phyloP scores from a whole-genome alignment of 2,329 filamentous ascomycete species.

The Penicillium sp. region DNA sequence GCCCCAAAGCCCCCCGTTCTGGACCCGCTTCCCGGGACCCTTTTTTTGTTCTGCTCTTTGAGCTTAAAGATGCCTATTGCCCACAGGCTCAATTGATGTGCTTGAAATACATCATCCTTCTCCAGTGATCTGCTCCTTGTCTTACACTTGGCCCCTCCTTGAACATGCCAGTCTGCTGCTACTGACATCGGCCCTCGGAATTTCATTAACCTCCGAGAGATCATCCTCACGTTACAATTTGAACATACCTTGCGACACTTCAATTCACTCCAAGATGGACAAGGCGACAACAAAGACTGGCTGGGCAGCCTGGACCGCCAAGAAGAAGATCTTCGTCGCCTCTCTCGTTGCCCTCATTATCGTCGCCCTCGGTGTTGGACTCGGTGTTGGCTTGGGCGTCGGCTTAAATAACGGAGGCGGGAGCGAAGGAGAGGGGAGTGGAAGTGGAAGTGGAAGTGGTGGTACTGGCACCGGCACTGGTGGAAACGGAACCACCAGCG shows the following conservation, averaged over 20 bases:
- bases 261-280: background rate
- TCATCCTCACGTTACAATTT: background rate
- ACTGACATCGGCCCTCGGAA: background rate
- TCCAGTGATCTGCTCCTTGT: constrained; percentile 2
- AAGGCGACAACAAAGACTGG: constrained; percentile 23
- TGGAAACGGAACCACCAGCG: constrained; percentile 24
- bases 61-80: constrained; percentile 22
- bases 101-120: background rate
- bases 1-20: constrained; percentile 6
- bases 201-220: background rate
- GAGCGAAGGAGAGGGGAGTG: constrained; percentile 29
- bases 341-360: constrained; percentile 31
- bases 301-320: constrained; percentile 34
- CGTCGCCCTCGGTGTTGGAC: constrained; percentile 55
- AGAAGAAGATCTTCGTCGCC: constrained; percentile 37
- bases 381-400: constrained; percentile 61
- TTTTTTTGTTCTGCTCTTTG: constrained; percentile 4
- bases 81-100: constrained; percentile 8
- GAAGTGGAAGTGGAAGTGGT: constrained; percentile 26
- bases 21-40: background rate
- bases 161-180: constrained; percentile 6
- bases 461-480: constrained; percentile 4
- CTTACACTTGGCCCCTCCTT: background rate
- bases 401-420: constrained; percentile 46
- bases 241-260: background rate